These are phyloP conservation scores for Lotmaria passim DNA, from an alignment of 208 protist species.

Conservation along the genomic window DNA sequence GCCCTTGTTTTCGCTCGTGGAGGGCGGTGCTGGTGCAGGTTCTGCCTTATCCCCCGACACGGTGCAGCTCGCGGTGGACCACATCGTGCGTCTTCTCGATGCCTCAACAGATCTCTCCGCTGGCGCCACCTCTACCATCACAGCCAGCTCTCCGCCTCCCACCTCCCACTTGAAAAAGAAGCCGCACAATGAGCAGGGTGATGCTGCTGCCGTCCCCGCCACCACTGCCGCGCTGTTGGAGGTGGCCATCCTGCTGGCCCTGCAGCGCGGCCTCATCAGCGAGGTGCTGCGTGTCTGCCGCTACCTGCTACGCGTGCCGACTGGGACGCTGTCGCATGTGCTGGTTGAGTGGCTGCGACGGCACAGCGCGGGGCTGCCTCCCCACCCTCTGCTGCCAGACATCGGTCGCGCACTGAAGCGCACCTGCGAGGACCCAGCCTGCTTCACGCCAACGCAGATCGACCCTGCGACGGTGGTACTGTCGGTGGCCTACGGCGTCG, in stretches of 20 bases:
- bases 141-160: not conserved
- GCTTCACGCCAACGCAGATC: constrained; percentile 51
- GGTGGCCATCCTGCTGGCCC: constrained; percentile 68
- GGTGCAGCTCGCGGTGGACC: constrained; percentile 63
- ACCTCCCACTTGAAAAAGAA: not conserved
- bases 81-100: constrained; percentile 59
- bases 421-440: constrained; percentile 59
- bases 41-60: constrained; percentile 55
- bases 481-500: constrained; percentile 61
- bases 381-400: constrained; percentile 55
- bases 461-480: constrained; percentile 46
- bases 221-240: constrained; percentile 51
- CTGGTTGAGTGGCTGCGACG: constrained; percentile 59
- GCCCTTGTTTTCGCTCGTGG: constrained; percentile 68
- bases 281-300: constrained; percentile 71
- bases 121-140: not conserved
- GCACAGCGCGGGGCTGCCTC: constrained; percentile 49
- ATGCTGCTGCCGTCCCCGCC: not conserved
- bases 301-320: constrained; percentile 60
- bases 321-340: constrained; percentile 30
- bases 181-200: not conserved
- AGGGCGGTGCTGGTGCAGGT: constrained; percentile 30
- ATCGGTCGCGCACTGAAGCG: constrained; percentile 52
- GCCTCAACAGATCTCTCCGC: not conserved
- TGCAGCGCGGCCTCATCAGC: constrained; percentile 78